These are phyloP conservation scores for Blastobotrys illinoisensis DNA, from an alignment of 1,139 yeast genomes.

Conservation along the genomic window DNA sequence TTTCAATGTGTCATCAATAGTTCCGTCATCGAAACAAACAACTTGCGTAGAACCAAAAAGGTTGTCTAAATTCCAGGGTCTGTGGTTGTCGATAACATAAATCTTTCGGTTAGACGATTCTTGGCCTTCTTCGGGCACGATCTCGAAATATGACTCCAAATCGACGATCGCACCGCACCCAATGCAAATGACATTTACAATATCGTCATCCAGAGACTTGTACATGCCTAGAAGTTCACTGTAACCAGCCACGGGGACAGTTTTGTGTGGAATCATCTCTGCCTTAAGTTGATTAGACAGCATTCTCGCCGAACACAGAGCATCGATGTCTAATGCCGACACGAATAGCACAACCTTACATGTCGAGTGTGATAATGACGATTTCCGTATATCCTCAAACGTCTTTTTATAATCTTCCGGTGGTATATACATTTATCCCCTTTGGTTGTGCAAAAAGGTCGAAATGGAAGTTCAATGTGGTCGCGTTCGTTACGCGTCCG, in stretches of 20 bases:
- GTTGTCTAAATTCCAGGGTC: slow-evolving; percentile 96
- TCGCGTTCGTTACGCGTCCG: slow-evolving; percentile 2
- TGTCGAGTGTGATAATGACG: slow-evolving; percentile 71
- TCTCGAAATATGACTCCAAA: slow-evolving; percentile 68
- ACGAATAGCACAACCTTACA: slow-evolving; percentile 87
- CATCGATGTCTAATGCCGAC: slow-evolving; percentile 86
- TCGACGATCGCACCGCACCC: slow-evolving; percentile 98
- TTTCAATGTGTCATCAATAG: slow-evolving; percentile 38
- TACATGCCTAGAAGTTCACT: slow-evolving; percentile 66
- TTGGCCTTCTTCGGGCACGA: slow-evolving; percentile 42
- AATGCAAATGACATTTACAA: slow-evolving; percentile 69
- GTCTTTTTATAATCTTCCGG: slow-evolving; percentile 29
- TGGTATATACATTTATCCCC: slow-evolving; percentile 27
- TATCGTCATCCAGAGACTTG: slow-evolving; percentile 60
- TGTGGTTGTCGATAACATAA: slow-evolving; percentile 82
- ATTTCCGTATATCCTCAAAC: slow-evolving; percentile 26
- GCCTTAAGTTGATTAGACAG: slow-evolving; percentile 65
- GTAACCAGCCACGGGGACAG: slow-evolving; percentile 93
- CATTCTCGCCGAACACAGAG: slow-evolving; percentile 83
- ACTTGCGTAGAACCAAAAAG: slow-evolving; percentile 79
- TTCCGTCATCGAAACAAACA: slow-evolving; percentile 85
- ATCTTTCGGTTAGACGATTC: slow-evolving; percentile 43
- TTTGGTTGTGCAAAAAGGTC: not conserved
- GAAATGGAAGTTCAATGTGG: not conserved
- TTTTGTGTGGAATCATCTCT: slow-evolving; percentile 79